Base-by-base conservation (phyloP, 2,329 filamentous ascomycete genomes). In the Cladosporium austrohemisphaericum region DNA sequence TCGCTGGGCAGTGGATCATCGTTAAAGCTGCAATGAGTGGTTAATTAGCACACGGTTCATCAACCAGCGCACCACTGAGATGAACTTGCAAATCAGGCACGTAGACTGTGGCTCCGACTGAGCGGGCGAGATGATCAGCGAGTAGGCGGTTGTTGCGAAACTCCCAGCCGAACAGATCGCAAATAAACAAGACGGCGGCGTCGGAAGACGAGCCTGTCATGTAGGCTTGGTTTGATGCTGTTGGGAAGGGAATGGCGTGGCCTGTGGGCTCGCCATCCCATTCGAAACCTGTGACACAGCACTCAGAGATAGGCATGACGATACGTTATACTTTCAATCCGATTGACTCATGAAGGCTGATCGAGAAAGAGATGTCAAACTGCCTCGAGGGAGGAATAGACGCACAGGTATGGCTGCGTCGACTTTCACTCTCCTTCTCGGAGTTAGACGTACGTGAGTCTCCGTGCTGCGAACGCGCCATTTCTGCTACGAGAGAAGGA, bases 31-130 rank as follows among this genome's bases (percentile, higher is more conserved):
- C 44, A 13, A 4, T 8, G 18, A n/a, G 20, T n/a, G n/a, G n/a
- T n/a, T n/a, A n/a, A n/a, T n/a, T n/a, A n/a, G n/a, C 16, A 41
- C 32, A 16, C 10, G 3, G 8, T 18, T 18, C 8, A 11, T 41
- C 10, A 29, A 18, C 9, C 6, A 25, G n/a, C n/a, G n/a, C n/a
- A n/a, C n/a, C n/a, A n/a, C n/a, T n/a, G n/a, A n/a, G n/a, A n/a
- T n/a, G n/a, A n/a, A 52, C 57, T 45, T 25, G 61, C 57, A 64
- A 64, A 50, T 64, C 61, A 7, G 61, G 61, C 18, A 76, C 52
- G 55, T 74, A 77, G 23, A 75, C 73, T 1, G 73, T 76, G 0
- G 67, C 72, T 28, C 69, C 60, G n/a, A 62, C 63, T 53, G 76
- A 71, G 13, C 59, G 57, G 3, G 74, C 73, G 51, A 70, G 76